phyloP scores from a whole-genome alignment of 2,329 filamentous ascomycete species.

The Exophiala spinifera region DNA sequence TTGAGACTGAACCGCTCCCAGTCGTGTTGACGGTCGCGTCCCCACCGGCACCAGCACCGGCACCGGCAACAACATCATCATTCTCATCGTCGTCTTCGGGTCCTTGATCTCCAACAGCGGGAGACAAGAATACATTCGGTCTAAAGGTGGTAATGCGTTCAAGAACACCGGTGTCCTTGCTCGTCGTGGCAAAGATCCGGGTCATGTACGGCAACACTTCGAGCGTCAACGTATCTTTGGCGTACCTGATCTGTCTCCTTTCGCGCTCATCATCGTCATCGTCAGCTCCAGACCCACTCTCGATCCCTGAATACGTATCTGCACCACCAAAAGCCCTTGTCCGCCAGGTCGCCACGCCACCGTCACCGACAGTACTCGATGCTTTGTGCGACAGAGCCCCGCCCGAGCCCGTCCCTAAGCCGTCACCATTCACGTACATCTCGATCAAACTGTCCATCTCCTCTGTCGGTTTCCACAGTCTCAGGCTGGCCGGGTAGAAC shows the following conservation, averaged over 20 bases:
- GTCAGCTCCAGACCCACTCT: not conserved
- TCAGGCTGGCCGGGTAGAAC: constrained; percentile 84
- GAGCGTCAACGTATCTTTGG: constrained; percentile 71
- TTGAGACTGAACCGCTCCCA: too few relatives aligned
- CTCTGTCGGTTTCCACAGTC: constrained; percentile 78
- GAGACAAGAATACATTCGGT: constrained; percentile 11
- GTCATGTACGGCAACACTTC: constrained; percentile 85
- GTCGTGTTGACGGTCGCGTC: constrained; percentile 38
- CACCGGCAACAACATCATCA: too few relatives aligned
- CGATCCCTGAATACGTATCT: not conserved
- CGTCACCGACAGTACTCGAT: constrained; percentile 32
- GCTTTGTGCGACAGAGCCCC: constrained; percentile 37
- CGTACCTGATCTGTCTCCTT: constrained; percentile 43
- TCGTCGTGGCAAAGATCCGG: constrained; percentile 51
- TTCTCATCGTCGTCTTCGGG: constrained; percentile 46
- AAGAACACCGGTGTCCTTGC: constrained; percentile 53
- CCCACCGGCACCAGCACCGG: too few relatives aligned
- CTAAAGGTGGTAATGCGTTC: constrained; percentile 65
- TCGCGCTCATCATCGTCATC: constrained; percentile 2
- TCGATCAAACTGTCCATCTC: constrained; percentile 74
- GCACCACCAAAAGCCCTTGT: constrained; percentile 16
- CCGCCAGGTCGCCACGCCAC: constrained; percentile 40
- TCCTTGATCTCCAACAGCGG: constrained; percentile 44
- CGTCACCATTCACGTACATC: constrained; percentile 61
- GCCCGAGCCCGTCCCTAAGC: constrained; percentile 37